Evolutionary conservation across 2,329 filamentous ascomycete species (phyloP), one percentile per base, ranked within the genome.

Genomic region (Fusarium sp.): DNA sequence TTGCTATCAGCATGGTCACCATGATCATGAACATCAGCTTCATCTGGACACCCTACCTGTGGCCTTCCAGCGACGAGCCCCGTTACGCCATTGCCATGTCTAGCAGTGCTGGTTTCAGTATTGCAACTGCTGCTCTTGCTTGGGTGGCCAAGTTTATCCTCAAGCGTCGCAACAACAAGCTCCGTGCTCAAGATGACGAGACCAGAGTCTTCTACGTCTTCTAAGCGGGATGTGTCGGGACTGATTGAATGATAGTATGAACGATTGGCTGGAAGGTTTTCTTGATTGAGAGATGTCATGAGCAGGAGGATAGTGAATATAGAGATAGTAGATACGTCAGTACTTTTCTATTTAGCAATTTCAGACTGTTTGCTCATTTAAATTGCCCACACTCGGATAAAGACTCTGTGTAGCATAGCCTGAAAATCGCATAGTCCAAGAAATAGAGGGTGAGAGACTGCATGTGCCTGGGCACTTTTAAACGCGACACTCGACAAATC

Each of bases 61-160:
- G 71, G 71, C 69, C 65, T 1, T n/a, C 40, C 12, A 69, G 55
- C n/a, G 71, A 73, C 6, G 69, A 58, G 30, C 71, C 72, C 2
- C 64, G 71, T 4, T 73, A 72, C 24, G 43, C 43, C 11, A 62
- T 55, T 15, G 69, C 71, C 6, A 73, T 73, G 71, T 44, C 48
- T 0, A 65, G 68, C 42, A 73, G 71, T 9, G 66, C 67, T 21
- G 71, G 21, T 9, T 77, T 77, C 45, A 76, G 74, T 57, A 75
- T 78, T 12, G 73, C 77, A 4, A 80, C 79, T 3, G 78, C 77
- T 38, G 73, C 76, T 11, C 72, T 74, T 39, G 80, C 80, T 6
- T 82, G 80, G 81, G 26, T 77, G 20, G 77, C 80, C 65, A 76
- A 73, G 67, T 24, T 73, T 7, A 73, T 77, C 50, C 65, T 82